Evolutionary conservation across 192 early-diverging fungal species (phyloP), one percentile per base, ranked within the genome.

Genomic region (Backusella tarrabulga): DNA sequence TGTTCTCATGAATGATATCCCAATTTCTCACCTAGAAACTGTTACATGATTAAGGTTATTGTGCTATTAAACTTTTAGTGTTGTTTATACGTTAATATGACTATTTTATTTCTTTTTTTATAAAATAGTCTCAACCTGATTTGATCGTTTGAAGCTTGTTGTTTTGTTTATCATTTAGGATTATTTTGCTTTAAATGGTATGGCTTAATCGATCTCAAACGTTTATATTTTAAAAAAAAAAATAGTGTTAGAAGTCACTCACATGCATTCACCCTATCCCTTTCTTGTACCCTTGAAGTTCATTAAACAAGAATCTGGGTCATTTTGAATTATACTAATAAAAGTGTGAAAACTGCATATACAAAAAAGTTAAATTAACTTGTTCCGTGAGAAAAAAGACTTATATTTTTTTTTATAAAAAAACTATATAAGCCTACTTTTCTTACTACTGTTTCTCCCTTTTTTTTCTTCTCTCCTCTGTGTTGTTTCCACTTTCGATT

Each of bases 51-150:
- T 63, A 63, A 63, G 56, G 56, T 63, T 50, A 50, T 19, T 23
- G 56, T 12, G 9, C 23, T 63, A 63, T 63, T 50, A 63, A 21
- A 14, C 11, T 63, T 63, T 63, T 63, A 63, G 56, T 26, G 11
- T 63, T 63, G 56, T 63, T 63, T 63, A 29, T 63, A 63, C 56
- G 8, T 63, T 63, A 63, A 32, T 63, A 63, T 63, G 56, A 63
- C 56, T 29, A 63, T 21, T 56, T 56, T 56, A 56, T 56, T 21
- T 56, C 19, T 21, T 56, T 56, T 56, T 56, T 56, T 56, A 29
- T 14, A 63, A 29, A 29, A 12, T 12, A 63, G 7, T 63, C 56
- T 63, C 26, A 11, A 26, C n/a, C 56, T 29, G 56, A 63, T 63
- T 29, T 23, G 56, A 63, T 63, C 23, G n/a, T 4, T 63, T 29